Base-by-base conservation (phyloP, 495 filamentous ascomycete genomes). In the Penicillium subrubescens region DNA sequence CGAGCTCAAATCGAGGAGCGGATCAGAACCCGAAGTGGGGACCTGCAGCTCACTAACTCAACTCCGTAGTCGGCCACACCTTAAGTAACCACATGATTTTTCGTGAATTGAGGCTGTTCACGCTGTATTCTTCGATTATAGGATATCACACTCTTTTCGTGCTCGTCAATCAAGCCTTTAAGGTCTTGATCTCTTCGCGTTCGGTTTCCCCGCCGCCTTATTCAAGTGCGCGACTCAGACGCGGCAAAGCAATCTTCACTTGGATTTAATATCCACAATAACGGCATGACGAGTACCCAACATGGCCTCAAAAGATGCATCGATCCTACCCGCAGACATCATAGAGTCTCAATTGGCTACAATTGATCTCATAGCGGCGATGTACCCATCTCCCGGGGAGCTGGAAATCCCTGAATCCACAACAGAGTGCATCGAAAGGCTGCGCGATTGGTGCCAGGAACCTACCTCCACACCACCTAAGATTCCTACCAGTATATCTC, bases 291-390 rank as follows among this genome's bases (percentile, higher is more conserved):
- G 34, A 37, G 2, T 17, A 53, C 50, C 5, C 50, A 58, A 44
- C 53, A 76, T 77, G 75, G 66, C 66, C 10, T 43, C 51, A 3
- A 54, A 12, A 6, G 15, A 54, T n/a, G 5, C 51, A 34, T 31
- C 51, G 15, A 19, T 54, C n/a, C 51, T 54, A 54, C 29, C 51
- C 7, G 29, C 31, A 27, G 75, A 77, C 37, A 48, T 79, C 0
- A 68, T 80, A 60, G 73, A 75, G 50, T 57, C 71, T n/a, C 77
- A 80, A 67, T 63, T 80, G 21, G 73, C 73, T 19, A 73, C 71
- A 44, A 64, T 79, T 31, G 75, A 79, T 59, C 75, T 80, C 50
- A 57, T 80, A 1, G 59, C 57, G 8, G 75, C 77, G 3, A 80
- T 80, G 77, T 80, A 73, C 37, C 76, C 76, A 10, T 69, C 70